These are phyloP conservation scores for Aureobasidium namibiae DNA, from an alignment of 2,329 filamentous ascomycete genomes.

Conservation along the genomic window DNA sequence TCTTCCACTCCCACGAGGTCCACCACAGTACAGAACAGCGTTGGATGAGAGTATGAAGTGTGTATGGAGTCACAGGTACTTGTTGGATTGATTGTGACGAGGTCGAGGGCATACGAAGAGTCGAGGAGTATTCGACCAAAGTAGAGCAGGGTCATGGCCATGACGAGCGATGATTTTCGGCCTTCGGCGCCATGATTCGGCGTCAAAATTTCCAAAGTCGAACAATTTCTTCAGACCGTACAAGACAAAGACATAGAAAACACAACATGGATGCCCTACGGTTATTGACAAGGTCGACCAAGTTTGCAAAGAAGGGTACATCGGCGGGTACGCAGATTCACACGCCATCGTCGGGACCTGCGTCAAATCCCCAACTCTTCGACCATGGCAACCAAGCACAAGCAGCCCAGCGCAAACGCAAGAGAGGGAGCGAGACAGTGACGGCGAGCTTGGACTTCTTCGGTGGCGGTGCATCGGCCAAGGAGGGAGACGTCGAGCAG, in stretches of 20 bases:
- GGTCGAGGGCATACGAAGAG: background rate
- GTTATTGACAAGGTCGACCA: conserved; percentile 8
- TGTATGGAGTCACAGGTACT: background rate
- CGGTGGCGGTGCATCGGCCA: conserved; percentile 18
- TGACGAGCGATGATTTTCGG: background rate
- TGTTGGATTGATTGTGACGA: too few species aligned
- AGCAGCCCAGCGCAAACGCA: conserved; percentile 30
- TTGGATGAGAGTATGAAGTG: background rate
- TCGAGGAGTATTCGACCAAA: background rate
- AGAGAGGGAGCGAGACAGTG: conserved; percentile 28
- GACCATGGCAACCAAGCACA: background rate
- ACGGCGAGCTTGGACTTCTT: conserved; percentile 38
- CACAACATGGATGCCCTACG: conserved; percentile 9
- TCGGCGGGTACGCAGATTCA: background rate
- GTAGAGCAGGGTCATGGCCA: background rate
- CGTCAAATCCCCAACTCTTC: conserved; percentile 13
- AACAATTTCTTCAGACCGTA: background rate
- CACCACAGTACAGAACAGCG: too few species aligned
- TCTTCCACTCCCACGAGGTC: too few species aligned
- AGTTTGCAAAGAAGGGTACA: background rate
- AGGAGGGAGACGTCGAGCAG: background rate
- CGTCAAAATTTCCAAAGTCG: background rate
- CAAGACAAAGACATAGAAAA: background rate
- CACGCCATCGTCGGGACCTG: conserved; percentile 6
- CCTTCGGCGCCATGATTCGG: background rate